A percentile compares a stretch with the other conserved stretches of the same genome.
These are phyloP conservation scores for Alternaria brassicicola DNA, from an alignment of 2,329 filamentous ascomycete species.

Conservation along the genomic window DNA sequence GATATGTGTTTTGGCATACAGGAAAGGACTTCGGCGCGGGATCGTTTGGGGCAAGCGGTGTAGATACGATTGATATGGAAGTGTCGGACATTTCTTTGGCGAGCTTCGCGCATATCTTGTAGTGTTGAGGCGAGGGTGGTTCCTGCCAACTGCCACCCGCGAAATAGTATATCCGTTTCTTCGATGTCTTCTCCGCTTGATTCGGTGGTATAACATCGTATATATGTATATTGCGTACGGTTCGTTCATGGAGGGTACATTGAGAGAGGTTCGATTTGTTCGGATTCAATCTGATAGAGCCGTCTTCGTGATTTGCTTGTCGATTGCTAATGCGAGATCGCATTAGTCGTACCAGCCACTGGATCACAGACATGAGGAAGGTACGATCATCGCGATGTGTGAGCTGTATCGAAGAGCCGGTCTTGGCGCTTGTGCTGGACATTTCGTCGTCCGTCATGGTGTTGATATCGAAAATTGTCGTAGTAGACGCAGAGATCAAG, in stretches of 20 bases:
- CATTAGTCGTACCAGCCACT: constrained; percentile 48
- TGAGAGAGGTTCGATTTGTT: constrained; percentile 40
- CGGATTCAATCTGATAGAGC: constrained; percentile 50
- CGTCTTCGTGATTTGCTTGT: constrained; percentile 44
- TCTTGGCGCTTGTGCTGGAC: background rate
- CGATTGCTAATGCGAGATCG: constrained; percentile 43
- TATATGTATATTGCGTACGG: constrained; percentile 53
- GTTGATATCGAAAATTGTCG: background rate
- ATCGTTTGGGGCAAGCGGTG: constrained; percentile 61
- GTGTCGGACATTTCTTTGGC: constrained; percentile 50
- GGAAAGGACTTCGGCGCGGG: constrained; percentile 59
- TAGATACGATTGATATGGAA: constrained; percentile 57
- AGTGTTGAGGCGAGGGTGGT: constrained; percentile 59
- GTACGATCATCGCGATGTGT: constrained; percentile 50
- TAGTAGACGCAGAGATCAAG: background rate
- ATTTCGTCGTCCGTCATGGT: constrained; percentile 1
- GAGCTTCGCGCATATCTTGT: constrained; percentile 58
- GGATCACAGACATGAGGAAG: constrained; percentile 47
- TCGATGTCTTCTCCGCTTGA: constrained; percentile 10
- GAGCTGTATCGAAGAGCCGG: constrained; percentile 36
- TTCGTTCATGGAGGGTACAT: constrained; percentile 50
- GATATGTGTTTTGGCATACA: constrained; percentile 55
- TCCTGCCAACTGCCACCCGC: constrained; percentile 63
- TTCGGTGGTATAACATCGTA: constrained; percentile 51
- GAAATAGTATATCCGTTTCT: constrained; percentile 60